phyloP scores from a whole-genome alignment of 257 asterid genomes.

The Paulownia fortunei region DNA sequence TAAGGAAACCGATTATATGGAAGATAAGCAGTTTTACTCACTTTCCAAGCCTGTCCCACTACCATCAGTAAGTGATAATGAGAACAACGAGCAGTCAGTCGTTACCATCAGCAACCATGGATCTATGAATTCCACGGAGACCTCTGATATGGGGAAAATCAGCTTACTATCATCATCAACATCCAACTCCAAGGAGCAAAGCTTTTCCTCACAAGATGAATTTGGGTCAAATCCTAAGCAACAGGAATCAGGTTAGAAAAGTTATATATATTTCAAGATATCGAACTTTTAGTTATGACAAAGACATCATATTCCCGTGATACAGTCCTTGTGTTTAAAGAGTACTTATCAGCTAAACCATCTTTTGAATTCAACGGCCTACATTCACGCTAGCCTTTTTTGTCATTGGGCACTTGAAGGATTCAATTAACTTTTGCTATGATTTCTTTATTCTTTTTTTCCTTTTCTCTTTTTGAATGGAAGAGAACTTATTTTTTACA shows the following conservation, averaged over 20 bases:
- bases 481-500: neutral
- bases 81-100: constrained; percentile 44
- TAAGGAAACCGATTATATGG: constrained; percentile 48
- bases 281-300: neutral
- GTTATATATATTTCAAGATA: neutral
- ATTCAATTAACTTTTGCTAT: neutral
- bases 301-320: neutral
- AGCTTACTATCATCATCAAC: constrained; percentile 29
- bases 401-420: neutral
- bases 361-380: neutral
- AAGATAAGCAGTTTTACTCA: constrained; percentile 53
- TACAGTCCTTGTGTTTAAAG: neutral
- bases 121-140: constrained; percentile 43
- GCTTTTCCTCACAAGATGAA: constrained; percentile 42
- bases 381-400: neutral
- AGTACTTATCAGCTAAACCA: neutral
- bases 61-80: constrained; percentile 41
- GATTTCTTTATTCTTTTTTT: neutral
- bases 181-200: constrained; percentile 43
- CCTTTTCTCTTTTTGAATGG: neutral
- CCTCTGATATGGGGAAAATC: constrained; percentile 43
- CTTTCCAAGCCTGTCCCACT: constrained; percentile 57
- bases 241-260: constrained; percentile 62
- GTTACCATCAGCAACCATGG: constrained; percentile 35
- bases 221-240: constrained; percentile 36